Evolutionary conservation across 495 filamentous ascomycete species (phyloP).

Genomic region (Penicillium lagena): DNA sequence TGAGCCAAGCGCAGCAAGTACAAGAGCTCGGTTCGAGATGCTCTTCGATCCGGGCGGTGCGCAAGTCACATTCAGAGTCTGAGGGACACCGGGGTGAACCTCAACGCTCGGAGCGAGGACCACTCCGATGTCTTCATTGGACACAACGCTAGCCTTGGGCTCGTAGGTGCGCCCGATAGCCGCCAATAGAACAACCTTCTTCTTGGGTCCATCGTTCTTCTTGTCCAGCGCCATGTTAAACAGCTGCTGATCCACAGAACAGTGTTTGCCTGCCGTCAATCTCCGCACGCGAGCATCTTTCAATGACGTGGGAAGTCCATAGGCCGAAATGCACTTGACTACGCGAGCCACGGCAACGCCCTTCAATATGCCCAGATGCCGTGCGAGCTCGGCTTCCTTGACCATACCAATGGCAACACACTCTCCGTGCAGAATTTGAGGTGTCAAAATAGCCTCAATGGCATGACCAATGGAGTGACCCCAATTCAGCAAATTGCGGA

Average conservation of each 20-base stretch:
- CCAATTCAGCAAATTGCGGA: conserved; percentile 94
- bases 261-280: conserved; percentile 79
- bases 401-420: conserved; percentile 97
- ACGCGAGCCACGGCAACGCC: conserved; percentile 84
- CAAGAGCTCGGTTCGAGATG: conserved; percentile 90
- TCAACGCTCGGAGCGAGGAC: conserved; percentile 76
- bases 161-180: conserved; percentile 86
- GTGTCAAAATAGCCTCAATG: conserved; percentile 89
- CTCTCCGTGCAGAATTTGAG: conserved; percentile 92
- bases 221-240: conserved; percentile 96
- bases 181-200: conserved; percentile 93
- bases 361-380: conserved; percentile 81
- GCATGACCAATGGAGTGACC: conserved; percentile 98
- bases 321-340: conserved; percentile 87
- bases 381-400: conserved; percentile 88
- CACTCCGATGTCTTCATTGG: conserved; percentile 77
- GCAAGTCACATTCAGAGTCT: conserved; percentile 60
- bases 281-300: conserved; percentile 79
- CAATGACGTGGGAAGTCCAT: conserved; percentile 81
- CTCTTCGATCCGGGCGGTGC: conserved; percentile 95
- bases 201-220: conserved; percentile 94
- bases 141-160: conserved; percentile 77
- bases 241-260: conserved; percentile 82
- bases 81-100: conserved; percentile 62
- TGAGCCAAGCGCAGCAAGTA: conserved; percentile 84